phyloP scores from a whole-genome alignment of 176 grass and related monocot genomes.

The Aechmea fasciata region DNA sequence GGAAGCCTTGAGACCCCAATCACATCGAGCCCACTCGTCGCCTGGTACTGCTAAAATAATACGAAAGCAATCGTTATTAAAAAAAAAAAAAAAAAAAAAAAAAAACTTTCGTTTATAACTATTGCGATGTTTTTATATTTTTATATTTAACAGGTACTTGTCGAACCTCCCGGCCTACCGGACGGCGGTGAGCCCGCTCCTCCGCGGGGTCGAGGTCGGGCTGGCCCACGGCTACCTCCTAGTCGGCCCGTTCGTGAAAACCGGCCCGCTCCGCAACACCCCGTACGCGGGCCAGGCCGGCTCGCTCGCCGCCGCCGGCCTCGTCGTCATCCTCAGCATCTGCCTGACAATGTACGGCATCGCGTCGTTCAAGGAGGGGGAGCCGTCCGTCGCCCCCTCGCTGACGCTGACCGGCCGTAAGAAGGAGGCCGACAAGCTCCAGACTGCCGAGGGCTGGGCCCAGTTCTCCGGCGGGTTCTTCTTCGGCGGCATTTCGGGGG shows the following conservation, averaged over 20 bases:
- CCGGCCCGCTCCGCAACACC: constrained; percentile 90
- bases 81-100: too few relatives aligned
- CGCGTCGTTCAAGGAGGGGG: constrained; percentile 67
- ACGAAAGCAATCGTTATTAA: too few relatives aligned
- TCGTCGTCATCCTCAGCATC: constrained; percentile 82
- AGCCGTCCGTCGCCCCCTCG: constrained; percentile 57
- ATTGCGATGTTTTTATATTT: too few relatives aligned
- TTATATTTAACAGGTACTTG: constrained; percentile 30
- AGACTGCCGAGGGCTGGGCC: constrained; percentile 82
- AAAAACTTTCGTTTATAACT: too few relatives aligned
- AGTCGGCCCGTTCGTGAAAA: constrained; percentile 78
- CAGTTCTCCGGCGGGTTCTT: constrained; percentile 90
- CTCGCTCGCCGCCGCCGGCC: constrained; percentile 54
- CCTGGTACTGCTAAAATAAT: constrained; percentile 22
- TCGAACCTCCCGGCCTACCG: constrained; percentile 98
- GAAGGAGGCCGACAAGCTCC: constrained; percentile 96
- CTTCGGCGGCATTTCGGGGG: constrained; percentile 85
- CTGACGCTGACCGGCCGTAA: constrained; percentile 82
- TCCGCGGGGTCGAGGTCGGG: constrained; percentile 85
- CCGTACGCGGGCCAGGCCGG: constrained; percentile 64
- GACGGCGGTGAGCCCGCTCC: constrained; percentile 85
- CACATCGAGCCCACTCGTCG: constrained; percentile 78
- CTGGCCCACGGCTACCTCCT: constrained; percentile 91
- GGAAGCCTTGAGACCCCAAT: constrained; percentile 83
- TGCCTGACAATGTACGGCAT: constrained; percentile 86